Base-by-base conservation (phyloP, 352 stramenopile genomes). In the Pelagophyceae sp. region DNA sequence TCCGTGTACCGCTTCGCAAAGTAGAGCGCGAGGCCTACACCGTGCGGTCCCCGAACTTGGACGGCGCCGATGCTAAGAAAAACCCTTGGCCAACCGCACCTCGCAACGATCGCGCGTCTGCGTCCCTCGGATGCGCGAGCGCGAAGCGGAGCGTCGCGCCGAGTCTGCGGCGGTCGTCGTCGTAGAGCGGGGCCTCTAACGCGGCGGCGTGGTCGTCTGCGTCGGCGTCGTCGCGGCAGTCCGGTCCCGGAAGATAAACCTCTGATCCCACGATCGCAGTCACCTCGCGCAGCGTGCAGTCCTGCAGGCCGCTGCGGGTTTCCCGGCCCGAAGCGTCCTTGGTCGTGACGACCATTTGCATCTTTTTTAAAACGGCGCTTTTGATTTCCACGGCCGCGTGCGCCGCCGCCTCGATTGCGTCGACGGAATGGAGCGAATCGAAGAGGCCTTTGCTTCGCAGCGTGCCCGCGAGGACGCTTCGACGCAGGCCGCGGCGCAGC, bases 361-460 rank as follows among this genome's bases (percentile, higher is more conserved):
- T n/a, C n/a, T n/a, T n/a, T n/a, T n/a, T n/a, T n/a, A n/a, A n/a
- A n/a, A n/a, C n/a, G n/a, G n/a, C n/a, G n/a, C n/a, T n/a, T n/a
- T 61, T 61, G 17, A 79, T 32, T 25, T 82, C 77, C 38, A 70
- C 69, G 69, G 76, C 80, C 31, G 74, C 76, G 38, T 83, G 63
- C 51, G 80, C 80, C 5, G 77, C 80, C 37, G 63, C 38, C 69
- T 83, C 80, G 17, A 82, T 51, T 58, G 81, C 75, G 29, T 23
- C 54, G 19, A 71, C 50, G 1, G 64, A 63, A 23, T 67, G 77
- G 51, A 0, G 54, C 50, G 77, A 78, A 60, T 83, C 80, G 72
- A 83, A 83, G 37, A 82, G 72, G 3, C 69, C 65, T 45, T 76
- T 72, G 63, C 70, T 65, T 40, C 45, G 45, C 11, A 54, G 45